phyloP scores from a whole-genome alignment of 805 yeast genomes.

The Cyberlindnera maritima region DNA sequence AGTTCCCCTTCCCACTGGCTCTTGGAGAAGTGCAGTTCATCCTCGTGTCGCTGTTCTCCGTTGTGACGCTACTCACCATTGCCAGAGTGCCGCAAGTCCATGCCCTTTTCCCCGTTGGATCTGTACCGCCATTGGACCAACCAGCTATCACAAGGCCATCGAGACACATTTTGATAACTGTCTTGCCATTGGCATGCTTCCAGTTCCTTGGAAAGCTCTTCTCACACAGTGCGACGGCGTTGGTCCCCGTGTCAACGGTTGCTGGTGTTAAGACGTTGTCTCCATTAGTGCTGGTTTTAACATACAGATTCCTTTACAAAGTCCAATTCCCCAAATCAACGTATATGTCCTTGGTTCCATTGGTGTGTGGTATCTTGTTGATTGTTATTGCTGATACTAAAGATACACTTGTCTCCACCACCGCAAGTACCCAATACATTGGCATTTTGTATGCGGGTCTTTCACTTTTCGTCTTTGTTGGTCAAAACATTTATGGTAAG shows the following conservation, averaged over 20 bases:
- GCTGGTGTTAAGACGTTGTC: slow-evolving; percentile 68
- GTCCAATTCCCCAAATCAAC: slow-evolving; percentile 49
- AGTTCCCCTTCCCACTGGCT: slow-evolving; percentile 59
- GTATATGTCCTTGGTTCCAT: slow-evolving; percentile 49
- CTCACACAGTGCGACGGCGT: slow-evolving; percentile 60
- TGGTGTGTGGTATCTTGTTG: slow-evolving; percentile 52
- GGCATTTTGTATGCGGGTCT: slow-evolving; percentile 70
- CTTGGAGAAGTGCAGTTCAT: slow-evolving; percentile 64
- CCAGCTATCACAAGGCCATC: slow-evolving; percentile 33
- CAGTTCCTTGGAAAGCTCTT: slow-evolving; percentile 65
- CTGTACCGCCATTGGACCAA: slow-evolving; percentile 40
- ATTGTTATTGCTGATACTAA: slow-evolving; percentile 31
- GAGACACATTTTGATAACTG: slow-evolving; percentile 42
- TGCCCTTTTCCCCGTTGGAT: slow-evolving; percentile 48
- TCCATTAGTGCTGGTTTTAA: slow-evolving; percentile 56
- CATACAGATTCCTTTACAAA: slow-evolving; percentile 50
- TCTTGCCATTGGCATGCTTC: slow-evolving; percentile 62
- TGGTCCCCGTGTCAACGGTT: slow-evolving; percentile 66
- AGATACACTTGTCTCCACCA: slow-evolving; percentile 34
- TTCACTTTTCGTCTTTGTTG: slow-evolving; percentile 74
- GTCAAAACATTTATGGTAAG: slow-evolving; percentile 85
- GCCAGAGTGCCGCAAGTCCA: slow-evolving; percentile 31
- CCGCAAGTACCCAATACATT: slow-evolving; percentile 42
- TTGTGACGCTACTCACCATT: slow-evolving; percentile 36
- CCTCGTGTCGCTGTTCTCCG: slow-evolving; percentile 45